phyloP scores from a whole-genome alignment of 176 grass and related monocot genomes.

The Otatea glauca region DNA sequence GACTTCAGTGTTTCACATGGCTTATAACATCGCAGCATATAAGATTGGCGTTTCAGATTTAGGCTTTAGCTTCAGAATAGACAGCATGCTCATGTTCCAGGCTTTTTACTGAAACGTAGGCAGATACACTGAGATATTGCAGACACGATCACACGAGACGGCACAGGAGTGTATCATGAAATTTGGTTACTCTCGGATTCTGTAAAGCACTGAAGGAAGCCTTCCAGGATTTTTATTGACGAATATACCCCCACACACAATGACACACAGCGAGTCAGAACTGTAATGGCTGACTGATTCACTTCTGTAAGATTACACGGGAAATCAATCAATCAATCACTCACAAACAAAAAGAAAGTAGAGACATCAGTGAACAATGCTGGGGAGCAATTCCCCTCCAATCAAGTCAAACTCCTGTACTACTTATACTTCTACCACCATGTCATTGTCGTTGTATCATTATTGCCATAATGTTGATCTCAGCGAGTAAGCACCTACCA shows the following conservation, averaged over 20 bases:
- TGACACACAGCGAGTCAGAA: conserved; percentile 2
- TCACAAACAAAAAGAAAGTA: conserved; percentile 21
- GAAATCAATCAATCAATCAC: conserved; percentile 28
- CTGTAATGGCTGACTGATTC: conserved; percentile 30
- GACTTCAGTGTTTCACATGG: background rate
- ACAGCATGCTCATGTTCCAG: background rate
- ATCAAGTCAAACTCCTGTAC: conserved; percentile 48
- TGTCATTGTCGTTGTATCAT: conserved; percentile 25
- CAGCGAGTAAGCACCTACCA: conserved; percentile 39
- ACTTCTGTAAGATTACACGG: conserved; percentile 35
- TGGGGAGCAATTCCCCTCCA: conserved; percentile 39
- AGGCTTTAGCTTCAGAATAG: background rate
- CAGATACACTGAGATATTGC: background rate
- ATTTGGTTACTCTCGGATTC: background rate
- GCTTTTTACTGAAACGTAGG: background rate
- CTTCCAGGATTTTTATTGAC: background rate
- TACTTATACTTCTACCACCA: conserved; percentile 32
- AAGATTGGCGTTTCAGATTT: background rate
- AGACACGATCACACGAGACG: background rate
- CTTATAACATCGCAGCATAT: background rate
- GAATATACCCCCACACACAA: background rate
- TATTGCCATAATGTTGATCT: background rate
- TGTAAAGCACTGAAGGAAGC: background rate
- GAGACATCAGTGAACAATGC: conserved; percentile 39
- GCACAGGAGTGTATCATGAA: background rate